These are phyloP conservation scores for Pochonia chlamydosporia DNA, from an alignment of 2,329 filamentous ascomycete genomes.

Conservation along the genomic window DNA sequence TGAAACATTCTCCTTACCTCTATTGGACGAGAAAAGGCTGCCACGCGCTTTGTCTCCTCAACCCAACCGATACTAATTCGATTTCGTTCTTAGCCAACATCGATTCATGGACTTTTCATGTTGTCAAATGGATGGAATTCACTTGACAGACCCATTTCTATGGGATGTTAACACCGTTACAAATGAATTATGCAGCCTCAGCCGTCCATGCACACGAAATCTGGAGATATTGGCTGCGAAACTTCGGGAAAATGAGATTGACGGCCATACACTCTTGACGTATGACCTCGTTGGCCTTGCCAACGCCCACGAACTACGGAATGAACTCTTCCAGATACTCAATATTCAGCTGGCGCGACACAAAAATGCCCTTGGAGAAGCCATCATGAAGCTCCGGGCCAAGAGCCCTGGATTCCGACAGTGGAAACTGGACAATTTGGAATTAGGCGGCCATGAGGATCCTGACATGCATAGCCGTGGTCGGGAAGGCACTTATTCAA, in stretches of 20 bases:
- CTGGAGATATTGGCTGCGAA: constrained; percentile 43
- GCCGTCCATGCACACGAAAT: constrained; percentile 46
- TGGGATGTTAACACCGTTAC: constrained; percentile 69
- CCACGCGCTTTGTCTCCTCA: neutral
- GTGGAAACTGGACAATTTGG: constrained; percentile 18
- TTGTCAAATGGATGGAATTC: constrained; percentile 19
- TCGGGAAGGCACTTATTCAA: neutral
- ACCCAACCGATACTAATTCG: neutral
- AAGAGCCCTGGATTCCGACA: constrained; percentile 43
- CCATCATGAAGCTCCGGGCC: constrained; percentile 49
- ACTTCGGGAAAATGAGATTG: constrained; percentile 57
- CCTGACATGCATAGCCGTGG: neutral
- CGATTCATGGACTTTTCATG: neutral
- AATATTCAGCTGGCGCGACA: constrained; percentile 53
- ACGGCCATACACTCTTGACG: constrained; percentile 59
- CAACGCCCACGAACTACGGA: constrained; percentile 25
- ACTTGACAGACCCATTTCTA: constrained; percentile 58
- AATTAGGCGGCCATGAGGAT: neutral
- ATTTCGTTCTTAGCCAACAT: neutral
- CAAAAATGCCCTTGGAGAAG: constrained; percentile 49
- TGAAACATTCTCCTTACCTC: no score
- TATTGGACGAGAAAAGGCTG: no score
- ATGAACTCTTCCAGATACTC: constrained; percentile 46
- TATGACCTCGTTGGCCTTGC: constrained; percentile 40
- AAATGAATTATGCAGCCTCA: constrained; percentile 53